Percentiles rank a stretch among this genome's conserved stretches.
Conservation (phyloP, 306 rosid species). For the Macrotyloma uniflorum region DNA sequence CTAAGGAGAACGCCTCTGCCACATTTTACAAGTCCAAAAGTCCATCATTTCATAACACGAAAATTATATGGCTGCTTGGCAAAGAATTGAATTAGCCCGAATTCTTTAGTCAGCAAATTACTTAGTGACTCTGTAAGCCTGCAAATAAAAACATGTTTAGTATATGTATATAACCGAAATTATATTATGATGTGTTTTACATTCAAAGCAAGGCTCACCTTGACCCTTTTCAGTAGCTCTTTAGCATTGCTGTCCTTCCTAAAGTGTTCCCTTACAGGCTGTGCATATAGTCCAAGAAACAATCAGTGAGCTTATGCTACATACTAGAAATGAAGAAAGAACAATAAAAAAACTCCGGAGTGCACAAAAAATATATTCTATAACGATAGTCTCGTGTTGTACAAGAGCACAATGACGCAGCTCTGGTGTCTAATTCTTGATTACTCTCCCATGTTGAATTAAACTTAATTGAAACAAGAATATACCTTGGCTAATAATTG, state of each 20-base stretch:
- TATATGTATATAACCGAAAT: not conserved
- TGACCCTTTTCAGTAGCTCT: conserved; percentile 70
- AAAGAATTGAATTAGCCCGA: conserved; percentile 16
- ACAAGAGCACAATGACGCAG: not conserved
- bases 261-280: conserved; percentile 86
- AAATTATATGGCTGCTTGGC: not conserved
- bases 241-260: conserved; percentile 68
- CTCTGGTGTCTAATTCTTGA: not conserved
- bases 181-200: not conserved
- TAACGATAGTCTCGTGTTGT: not conserved
- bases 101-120: conserved; percentile 24
- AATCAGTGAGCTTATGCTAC: conserved; percentile 1
- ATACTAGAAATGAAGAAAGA: not conserved
- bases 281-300: conserved; percentile 44
- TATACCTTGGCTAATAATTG: not conserved
- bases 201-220: conserved; percentile 52
- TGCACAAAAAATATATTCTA: not conserved
- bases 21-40: not conserved
- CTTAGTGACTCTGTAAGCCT: conserved; percentile 52
- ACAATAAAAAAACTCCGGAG: not conserved
- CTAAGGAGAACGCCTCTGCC: not conserved
- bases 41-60: not conserved
- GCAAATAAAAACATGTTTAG: conserved; percentile 27
- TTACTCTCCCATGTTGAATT: not conserved
- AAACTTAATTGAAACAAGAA: not conserved